Evolutionary conservation across 129 eudicot genomes (phyloP), one percentile per base, ranked within the genome.

Genomic region (Oenanthe sinensis): DNA sequence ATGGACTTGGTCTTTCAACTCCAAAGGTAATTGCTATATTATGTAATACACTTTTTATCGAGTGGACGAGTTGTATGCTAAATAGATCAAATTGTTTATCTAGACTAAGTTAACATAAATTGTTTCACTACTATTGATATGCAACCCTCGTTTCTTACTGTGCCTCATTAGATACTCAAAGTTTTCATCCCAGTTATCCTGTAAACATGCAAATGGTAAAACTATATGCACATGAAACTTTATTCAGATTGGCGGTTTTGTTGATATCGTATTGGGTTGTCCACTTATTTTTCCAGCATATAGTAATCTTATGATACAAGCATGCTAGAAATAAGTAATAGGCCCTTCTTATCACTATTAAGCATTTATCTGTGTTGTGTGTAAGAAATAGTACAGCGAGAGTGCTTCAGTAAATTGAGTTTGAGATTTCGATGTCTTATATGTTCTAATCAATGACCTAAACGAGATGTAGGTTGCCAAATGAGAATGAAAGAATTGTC

Each of bases 1-100:
- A 90, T 80, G 90, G 81, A 36, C 83, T 39, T 3, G 92, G 79
- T 79, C 89, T 90, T 86, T 84, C 92, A 20, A 80, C 82, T 49
- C 60, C 76, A 6, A 86, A 95, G 93, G 98, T 94, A 77, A 82
- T 83, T 28, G 20, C 11, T 28, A 30, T 28, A 63, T 16, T 30
- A 24, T 24, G 36, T 63, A 8, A 2, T 63, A 9, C 71, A 24
- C 15, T 26, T 22, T 58, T 26, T 45, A 4, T 5, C 12, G 47
- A 10, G 13, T 42, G 33, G 17, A 4, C 43, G 14, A 43, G 8
- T 36, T 10, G 54, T 60, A 52, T 16, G 1, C 74, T 55, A 80
- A 45, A 63, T 63, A 63, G 63, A 33, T 75, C 7, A 60, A 14
- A 6, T 55, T 58, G 40, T 45, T 60, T 37, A n/a, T n/a, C 8